Evolutionary conservation across 129 eudicot genomes (phyloP).

Genomic region (Cynara cardunculus): DNA sequence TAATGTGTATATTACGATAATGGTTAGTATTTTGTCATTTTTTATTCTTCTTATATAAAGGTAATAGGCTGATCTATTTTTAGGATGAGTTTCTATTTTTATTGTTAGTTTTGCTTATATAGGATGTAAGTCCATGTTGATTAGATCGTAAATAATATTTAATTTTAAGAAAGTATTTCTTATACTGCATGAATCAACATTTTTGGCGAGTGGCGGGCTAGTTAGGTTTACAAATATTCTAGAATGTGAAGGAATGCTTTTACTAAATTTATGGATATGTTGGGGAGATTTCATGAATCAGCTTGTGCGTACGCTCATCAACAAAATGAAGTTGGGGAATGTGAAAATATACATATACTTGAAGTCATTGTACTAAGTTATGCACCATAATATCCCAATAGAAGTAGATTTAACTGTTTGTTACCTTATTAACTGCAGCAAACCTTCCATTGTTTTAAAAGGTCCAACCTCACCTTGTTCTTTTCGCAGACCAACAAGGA

Average conservation of each 20-base stretch:
- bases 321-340: neutral
- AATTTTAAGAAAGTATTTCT: neutral
- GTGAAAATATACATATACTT: neutral
- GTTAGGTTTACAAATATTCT: neutral
- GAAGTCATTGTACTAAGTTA: neutral
- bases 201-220: neutral
- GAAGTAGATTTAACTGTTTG: neutral
- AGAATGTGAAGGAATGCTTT: neutral
- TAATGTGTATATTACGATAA: neutral
- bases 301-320: neutral
- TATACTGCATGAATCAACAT: neutral
- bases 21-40: neutral
- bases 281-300: neutral
- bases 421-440: neutral
- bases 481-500: neutral
- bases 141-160: neutral
- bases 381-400: neutral
- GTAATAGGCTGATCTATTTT: neutral
- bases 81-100: neutral
- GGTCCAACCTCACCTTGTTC: neutral
- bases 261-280: neutral
- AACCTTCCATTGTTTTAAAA: neutral
- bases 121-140: neutral
- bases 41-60: neutral
- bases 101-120: neutral